Conservation (phyloP, 768 basidiomycete species). For the Boletus vermiculosoides region DNA sequence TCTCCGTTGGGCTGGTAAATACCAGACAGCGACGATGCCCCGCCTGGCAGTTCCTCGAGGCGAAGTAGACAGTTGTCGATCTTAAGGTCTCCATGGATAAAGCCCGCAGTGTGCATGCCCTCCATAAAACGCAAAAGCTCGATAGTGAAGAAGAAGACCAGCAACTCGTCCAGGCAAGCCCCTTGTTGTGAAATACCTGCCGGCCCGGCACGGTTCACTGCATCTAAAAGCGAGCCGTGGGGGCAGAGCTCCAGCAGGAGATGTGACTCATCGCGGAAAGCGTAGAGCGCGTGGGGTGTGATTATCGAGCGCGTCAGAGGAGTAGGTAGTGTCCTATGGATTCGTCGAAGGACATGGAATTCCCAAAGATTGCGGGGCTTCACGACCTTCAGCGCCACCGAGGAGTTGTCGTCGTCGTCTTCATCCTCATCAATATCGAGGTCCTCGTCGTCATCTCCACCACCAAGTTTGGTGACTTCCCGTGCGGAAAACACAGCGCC, state of each 20-base stretch:
- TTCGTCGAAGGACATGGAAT: constrained; percentile 75
- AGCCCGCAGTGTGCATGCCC: constrained; percentile 73
- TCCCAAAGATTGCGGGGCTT: constrained; percentile 91
- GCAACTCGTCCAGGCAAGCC: constrained; percentile 84
- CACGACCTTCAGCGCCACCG: constrained; percentile 90
- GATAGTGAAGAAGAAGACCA: constrained; percentile 93
- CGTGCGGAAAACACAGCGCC: constrained; percentile 91
- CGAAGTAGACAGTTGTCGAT: constrained; percentile 98
- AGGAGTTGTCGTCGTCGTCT: constrained; percentile 51
- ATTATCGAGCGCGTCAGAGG: constrained; percentile 67
- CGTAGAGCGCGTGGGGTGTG: constrained; percentile 74
- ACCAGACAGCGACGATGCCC: constrained; percentile 64
- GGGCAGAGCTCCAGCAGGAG: constrained; percentile 84
- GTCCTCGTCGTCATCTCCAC: constrained; percentile 43
- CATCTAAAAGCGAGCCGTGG: constrained; percentile 89
- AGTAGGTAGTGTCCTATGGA: constrained; percentile 67
- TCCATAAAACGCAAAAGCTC: constrained; percentile 85
- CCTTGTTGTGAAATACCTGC: constrained; percentile 79
- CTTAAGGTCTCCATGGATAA: constrained; percentile 98
- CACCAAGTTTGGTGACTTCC: constrained; percentile 45
- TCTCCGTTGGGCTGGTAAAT: constrained; percentile 77
- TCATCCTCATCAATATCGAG: constrained; percentile 48
- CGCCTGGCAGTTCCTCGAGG: constrained; percentile 77
- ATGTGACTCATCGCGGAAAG: constrained; percentile 86
- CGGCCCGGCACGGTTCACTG: constrained; percentile 79